phyloP scores from a whole-genome alignment of 1,284 basidiomycete species.

The Heterobasidion parviporum region DNA sequence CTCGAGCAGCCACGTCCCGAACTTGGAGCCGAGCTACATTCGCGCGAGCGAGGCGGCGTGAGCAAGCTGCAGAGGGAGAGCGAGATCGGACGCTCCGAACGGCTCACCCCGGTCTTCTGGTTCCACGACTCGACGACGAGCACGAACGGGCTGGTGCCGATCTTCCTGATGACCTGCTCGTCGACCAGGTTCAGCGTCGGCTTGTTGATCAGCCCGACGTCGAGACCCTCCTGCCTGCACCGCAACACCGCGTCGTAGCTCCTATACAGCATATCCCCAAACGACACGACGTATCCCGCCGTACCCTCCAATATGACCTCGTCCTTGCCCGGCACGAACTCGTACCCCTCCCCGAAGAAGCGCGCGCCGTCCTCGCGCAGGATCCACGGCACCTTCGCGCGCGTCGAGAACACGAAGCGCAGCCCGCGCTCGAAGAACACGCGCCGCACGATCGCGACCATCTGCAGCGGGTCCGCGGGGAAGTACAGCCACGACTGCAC shows the following conservation, averaged over 20 bases:
- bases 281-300: slow-evolving; percentile 71
- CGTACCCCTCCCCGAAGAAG: slow-evolving; percentile 64
- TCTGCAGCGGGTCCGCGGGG: slow-evolving; percentile 76
- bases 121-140: slow-evolving; percentile 81
- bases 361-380: slow-evolving; percentile 66
- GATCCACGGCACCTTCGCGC: slow-evolving; percentile 80
- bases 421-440: slow-evolving; percentile 78
- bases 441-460: slow-evolving; percentile 65
- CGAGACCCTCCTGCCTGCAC: slow-evolving; percentile 58
- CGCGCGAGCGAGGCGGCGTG: too few species aligned
- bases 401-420: slow-evolving; percentile 81
- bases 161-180: slow-evolving; percentile 64
- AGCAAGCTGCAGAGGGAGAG: not conserved
- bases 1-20: slow-evolving; percentile 79
- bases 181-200: slow-evolving; percentile 76
- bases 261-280: slow-evolving; percentile 78
- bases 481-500: slow-evolving; percentile 76
- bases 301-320: slow-evolving; percentile 65
- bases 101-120: slow-evolving; percentile 74
- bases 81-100: not conserved
- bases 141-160: slow-evolving; percentile 67
- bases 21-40: slow-evolving; percentile 67
- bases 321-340: slow-evolving; percentile 77
- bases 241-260: slow-evolving; percentile 73
- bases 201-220: slow-evolving; percentile 82